Conservation (phyloP, 345 rosid species). For the Trapa incisa region DNA sequence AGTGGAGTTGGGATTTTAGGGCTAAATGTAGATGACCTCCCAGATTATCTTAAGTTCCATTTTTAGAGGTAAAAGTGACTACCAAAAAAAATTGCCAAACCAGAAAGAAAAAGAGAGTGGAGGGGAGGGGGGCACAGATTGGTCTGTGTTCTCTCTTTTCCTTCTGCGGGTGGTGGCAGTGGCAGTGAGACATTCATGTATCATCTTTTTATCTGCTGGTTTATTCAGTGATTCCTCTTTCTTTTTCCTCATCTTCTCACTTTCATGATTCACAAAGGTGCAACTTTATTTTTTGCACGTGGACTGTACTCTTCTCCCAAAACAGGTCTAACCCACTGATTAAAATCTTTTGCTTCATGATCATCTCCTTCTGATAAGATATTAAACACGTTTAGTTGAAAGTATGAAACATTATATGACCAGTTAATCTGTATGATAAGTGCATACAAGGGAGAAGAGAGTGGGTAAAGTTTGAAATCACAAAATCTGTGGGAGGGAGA, state of each 20-base stretch:
- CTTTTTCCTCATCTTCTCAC: not conserved
- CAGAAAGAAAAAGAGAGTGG: not conserved
- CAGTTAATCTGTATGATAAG: no score
- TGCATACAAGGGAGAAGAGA: no score
- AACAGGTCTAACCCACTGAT: not conserved
- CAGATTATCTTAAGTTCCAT: not conserved
- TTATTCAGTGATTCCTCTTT: not conserved
- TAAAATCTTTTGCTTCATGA: not conserved
- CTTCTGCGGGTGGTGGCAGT: not conserved
- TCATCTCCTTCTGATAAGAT: not conserved
- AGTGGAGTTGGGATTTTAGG: not conserved
- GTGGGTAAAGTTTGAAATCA: no score
- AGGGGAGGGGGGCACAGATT: not conserved
- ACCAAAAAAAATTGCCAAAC: not conserved
- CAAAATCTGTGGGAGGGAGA: not conserved
- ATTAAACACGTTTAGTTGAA: not conserved
- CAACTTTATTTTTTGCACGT: not conserved
- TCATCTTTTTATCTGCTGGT: not conserved
- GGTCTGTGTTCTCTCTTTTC: not conserved
- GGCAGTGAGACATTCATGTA: not conserved
- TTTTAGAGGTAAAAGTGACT: not conserved
- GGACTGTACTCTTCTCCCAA: not conserved
- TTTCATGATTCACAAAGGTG: not conserved
- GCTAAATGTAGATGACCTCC: constrained; percentile 6
- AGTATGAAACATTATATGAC: not conserved